phyloP scores from a whole-genome alignment of 805 yeast species.

The Metschnikowia hibisci region DNA sequence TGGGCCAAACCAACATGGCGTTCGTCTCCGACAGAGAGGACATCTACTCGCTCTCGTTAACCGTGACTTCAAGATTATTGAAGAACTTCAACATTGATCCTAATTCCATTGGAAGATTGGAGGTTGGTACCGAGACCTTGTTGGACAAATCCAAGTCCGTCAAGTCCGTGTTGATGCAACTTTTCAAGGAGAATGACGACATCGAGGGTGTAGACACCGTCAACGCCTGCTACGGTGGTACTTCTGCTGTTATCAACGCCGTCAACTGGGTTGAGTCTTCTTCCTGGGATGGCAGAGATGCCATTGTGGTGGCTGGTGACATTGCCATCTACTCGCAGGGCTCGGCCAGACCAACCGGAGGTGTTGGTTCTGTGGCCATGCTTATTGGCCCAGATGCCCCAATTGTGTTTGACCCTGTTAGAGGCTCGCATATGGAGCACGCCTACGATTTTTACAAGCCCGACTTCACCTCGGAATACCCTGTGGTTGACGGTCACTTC shows the following conservation, averaged over 20 bases:
- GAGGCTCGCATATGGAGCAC: slow-evolving; percentile 94
- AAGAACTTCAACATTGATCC: slow-evolving; percentile 81
- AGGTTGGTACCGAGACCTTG: slow-evolving; percentile 97
- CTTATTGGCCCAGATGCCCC: slow-evolving; percentile 98
- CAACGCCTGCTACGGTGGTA: slow-evolving; percentile 99
- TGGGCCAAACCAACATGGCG: slow-evolving; percentile 98
- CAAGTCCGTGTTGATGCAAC: slow-evolving; percentile 92
- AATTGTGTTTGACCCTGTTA: slow-evolving; percentile 79
- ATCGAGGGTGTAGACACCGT: slow-evolving; percentile 94
- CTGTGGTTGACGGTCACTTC: slow-evolving; percentile 95
- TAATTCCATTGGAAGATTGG: slow-evolving; percentile 82
- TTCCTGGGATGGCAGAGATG: slow-evolving; percentile 98
- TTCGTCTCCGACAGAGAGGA: slow-evolving; percentile 97
- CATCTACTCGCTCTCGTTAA: slow-evolving; percentile 88
- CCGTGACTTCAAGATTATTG: slow-evolving; percentile 76
- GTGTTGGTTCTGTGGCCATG: slow-evolving; percentile 95
- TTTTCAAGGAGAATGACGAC: slow-evolving; percentile 83
- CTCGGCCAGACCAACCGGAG: slow-evolving; percentile 99
- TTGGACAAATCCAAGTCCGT: slow-evolving; percentile 96
- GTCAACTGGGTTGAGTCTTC: slow-evolving; percentile 95
- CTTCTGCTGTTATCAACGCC: slow-evolving; percentile 89
- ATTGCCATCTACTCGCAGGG: slow-evolving; percentile 97
- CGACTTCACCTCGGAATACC: slow-evolving; percentile 92
- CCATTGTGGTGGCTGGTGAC: slow-evolving; percentile 95
- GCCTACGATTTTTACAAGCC: slow-evolving; percentile 99